These are phyloP conservation scores for Pigoraptor vietnamica DNA, from an alignment of 78 protist species.

Conservation along the genomic window DNA sequence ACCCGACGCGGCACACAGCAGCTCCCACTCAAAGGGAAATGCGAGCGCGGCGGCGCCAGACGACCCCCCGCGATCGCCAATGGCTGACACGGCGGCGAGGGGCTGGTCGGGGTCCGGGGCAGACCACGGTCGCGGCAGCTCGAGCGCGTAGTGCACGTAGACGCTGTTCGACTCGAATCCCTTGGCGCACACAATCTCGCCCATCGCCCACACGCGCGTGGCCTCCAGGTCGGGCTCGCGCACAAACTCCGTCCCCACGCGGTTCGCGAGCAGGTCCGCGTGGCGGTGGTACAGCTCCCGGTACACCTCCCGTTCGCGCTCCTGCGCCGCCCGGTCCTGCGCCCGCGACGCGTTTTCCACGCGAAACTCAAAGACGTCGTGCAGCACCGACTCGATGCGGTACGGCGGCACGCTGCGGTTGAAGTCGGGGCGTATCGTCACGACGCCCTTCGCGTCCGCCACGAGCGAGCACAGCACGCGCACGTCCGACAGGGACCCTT, in stretches of 20 bases:
- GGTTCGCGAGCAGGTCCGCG: not conserved
- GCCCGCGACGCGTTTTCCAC: not conserved
- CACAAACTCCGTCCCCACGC: not conserved
- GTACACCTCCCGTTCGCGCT: not conserved
- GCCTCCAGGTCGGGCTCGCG: not conserved
- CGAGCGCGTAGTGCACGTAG: not conserved
- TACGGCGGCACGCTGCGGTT: not conserved
- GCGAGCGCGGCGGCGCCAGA: not conserved
- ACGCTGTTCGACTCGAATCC: not conserved
- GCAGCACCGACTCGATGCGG: not conserved
- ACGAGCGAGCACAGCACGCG: not conserved
- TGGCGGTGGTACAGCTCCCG: not conserved
- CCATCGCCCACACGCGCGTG: not conserved
- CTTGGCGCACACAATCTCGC: not conserved
- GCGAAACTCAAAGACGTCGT: slow-evolving; percentile 2
- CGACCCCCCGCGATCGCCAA: not conserved
- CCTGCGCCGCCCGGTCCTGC: not conserved
- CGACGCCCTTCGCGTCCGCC: not conserved
- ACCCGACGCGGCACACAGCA: not conserved
- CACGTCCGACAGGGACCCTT: not conserved
- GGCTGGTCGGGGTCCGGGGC: not conserved
- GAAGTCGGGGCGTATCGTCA: not conserved
- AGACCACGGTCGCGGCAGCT: not conserved
- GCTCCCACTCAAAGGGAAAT: not conserved
- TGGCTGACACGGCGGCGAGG: not conserved